These are phyloP conservation scores for Alternaria gaisen DNA, from an alignment of 2,329 filamentous ascomycete species.

Conservation along the genomic window DNA sequence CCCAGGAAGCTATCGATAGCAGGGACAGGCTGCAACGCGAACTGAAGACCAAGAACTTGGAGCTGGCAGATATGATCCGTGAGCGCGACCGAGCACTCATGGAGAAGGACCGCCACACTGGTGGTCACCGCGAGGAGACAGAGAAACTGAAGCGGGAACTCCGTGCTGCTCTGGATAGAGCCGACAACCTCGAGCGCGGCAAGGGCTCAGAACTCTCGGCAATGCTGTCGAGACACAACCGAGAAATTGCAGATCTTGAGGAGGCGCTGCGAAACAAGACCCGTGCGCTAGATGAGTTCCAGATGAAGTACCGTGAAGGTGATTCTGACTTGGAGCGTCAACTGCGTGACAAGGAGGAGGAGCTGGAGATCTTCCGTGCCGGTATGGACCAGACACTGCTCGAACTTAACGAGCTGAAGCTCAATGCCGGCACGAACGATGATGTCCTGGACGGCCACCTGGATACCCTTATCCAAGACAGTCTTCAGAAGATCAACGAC, in stretches of 20 bases:
- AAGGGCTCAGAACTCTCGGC: slow-evolving; percentile 96
- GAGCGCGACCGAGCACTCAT: slow-evolving; percentile 93
- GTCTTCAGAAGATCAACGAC: slow-evolving; percentile 92
- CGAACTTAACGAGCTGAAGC: slow-evolving; percentile 86
- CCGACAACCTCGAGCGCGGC: slow-evolving; percentile 88
- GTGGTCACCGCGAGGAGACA: slow-evolving; percentile 88
- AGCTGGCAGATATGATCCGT: slow-evolving; percentile 97
- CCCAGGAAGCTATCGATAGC: slow-evolving; percentile 93
- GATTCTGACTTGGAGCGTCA: slow-evolving; percentile 85
- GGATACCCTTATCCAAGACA: slow-evolving; percentile 85
- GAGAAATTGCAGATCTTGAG: slow-evolving; percentile 95
- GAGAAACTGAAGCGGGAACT: slow-evolving; percentile 96
- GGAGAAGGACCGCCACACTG: slow-evolving; percentile 86
- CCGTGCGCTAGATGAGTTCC: slow-evolving; percentile 82
- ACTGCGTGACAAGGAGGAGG: slow-evolving; percentile 93
- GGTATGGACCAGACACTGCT: slow-evolving; percentile 96
- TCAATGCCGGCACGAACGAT: slow-evolving; percentile 70
- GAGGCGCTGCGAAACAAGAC: slow-evolving; percentile 90
- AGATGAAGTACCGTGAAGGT: slow-evolving; percentile 79
- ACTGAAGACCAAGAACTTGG: slow-evolving; percentile 99
- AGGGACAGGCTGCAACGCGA: slow-evolving; percentile 96
- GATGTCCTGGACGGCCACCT: slow-evolving; percentile 87
- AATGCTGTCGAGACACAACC: slow-evolving; percentile 94
- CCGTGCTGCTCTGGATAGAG: slow-evolving; percentile 87
- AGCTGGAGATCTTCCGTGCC: slow-evolving; percentile 97